Percentiles rank a stretch among this genome's conserved stretches.
Conservation (phyloP, 1,139 yeast species). For the Zhuliangozyma parablackwelliae region DNA sequence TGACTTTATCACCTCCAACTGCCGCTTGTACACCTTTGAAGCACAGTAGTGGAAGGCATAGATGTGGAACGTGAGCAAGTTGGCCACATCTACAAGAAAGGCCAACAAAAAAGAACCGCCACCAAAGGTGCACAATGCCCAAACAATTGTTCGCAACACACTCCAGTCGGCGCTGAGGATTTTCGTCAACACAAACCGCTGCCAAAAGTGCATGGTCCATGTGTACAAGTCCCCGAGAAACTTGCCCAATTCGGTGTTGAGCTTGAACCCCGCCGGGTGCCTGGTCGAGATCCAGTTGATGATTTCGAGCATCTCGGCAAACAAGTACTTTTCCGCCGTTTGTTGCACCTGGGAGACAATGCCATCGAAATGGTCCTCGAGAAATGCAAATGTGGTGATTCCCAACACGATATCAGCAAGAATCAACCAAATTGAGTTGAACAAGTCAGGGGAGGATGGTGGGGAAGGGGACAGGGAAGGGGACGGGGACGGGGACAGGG, state of each 20-base stretch:
- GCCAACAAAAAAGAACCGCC: slow-evolving; percentile 73
- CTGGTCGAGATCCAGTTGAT: slow-evolving; percentile 71
- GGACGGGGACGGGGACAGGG: no score
- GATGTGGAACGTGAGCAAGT: slow-evolving; percentile 65
- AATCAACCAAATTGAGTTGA: slow-evolving; percentile 85
- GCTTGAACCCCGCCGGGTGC: slow-evolving; percentile 92
- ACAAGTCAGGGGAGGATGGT: no score
- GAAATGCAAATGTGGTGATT: slow-evolving; percentile 47
- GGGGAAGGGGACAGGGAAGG: no score
- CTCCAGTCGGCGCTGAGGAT: neutral
- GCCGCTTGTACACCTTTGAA: slow-evolving; percentile 75
- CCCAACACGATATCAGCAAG: slow-evolving; percentile 81
- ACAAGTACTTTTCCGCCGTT: slow-evolving; percentile 26
- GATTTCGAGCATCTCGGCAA: slow-evolving; percentile 36
- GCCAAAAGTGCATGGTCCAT: slow-evolving; percentile 82
- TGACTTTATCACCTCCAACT: slow-evolving; percentile 62
- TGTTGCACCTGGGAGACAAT: slow-evolving; percentile 34
- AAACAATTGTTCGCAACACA: slow-evolving; percentile 9
- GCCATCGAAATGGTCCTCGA: slow-evolving; percentile 40
- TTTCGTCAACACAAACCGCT: slow-evolving; percentile 9
- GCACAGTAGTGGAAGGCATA: slow-evolving; percentile 75
- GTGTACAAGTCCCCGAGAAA: slow-evolving; percentile 83
- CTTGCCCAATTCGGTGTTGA: slow-evolving; percentile 79
- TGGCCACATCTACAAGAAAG: slow-evolving; percentile 57
- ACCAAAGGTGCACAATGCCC: slow-evolving; percentile 39